Evolutionary conservation across 371 early-diverging fungal genomes (phyloP).

Genomic region (Encephalitozoon romaleae): DNA sequence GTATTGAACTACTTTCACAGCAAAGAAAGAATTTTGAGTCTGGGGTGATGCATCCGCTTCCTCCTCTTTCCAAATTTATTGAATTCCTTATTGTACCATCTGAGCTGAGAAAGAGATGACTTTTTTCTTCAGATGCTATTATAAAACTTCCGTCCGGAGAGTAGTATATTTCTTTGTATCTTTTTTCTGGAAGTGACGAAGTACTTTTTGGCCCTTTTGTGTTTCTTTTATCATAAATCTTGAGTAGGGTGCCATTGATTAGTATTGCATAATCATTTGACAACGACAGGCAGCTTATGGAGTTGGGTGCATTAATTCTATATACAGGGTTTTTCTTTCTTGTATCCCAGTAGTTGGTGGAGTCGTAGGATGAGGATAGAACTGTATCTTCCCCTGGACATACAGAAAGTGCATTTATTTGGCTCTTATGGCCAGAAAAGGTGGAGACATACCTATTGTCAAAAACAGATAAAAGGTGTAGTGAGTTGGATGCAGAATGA

Average conservation of each 20-base stretch:
- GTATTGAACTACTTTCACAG: constrained; percentile 3
- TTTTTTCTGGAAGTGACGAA: background rate
- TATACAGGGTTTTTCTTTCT: constrained; percentile 30
- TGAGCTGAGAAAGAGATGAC: background rate
- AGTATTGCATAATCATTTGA: constrained; percentile 20
- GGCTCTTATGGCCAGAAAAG: constrained; percentile 3
- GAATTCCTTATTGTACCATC: background rate
- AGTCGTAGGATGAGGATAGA: background rate
- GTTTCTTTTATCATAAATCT: constrained; percentile 37
- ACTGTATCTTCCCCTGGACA: constrained; percentile 16
- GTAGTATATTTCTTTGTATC: constrained; percentile 14
- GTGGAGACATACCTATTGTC: constrained; percentile 33
- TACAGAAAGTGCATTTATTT: constrained; percentile 4
- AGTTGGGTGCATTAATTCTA: background rate
- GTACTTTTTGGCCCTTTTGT: background rate
- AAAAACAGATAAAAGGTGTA: constrained; percentile 22
- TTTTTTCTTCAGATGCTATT: background rate
- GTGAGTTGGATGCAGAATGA: constrained; percentile 5
- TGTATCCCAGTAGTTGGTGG: constrained; percentile 31
- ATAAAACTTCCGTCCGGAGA: constrained; percentile 16
- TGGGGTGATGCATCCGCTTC: constrained; percentile 10
- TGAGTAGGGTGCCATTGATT: constrained; percentile 14
- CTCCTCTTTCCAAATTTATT: constrained; percentile 13
- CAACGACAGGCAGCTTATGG: background rate
- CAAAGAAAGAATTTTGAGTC: constrained; percentile 31